Base-by-base conservation (phyloP, 805 yeast genomes). In the Candida oleophila region DNA sequence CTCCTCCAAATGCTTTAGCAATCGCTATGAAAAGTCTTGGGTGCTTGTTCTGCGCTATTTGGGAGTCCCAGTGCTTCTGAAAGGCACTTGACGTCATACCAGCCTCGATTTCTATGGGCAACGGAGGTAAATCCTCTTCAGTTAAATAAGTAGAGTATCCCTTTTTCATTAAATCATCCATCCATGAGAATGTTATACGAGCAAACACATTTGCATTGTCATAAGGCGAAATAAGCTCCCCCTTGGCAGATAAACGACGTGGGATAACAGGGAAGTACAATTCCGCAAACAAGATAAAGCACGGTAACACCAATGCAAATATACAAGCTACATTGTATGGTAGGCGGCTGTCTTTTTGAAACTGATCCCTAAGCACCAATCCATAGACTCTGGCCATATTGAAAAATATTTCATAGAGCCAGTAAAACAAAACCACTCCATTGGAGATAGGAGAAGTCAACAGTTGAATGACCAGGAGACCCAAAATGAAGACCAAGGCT, bases 121-220 rank as follows among this genome's bases (percentile, higher is more conserved):
- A 77, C 15, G 80, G 78, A n/a, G 96, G 97, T 49, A 92, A 77
- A 64, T 92, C 97, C 2, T 69, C 65, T 53, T 78, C 76, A 64
- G 51, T 64, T 55, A 82, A 70, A 56, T 57, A 81, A 50, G 79
- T 80, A 37, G 74, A 68, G 57, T 85, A 86, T 14, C 98, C 98
- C 45, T 80, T 80, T 54, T 71, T 78, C 84, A 94, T 88, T 57
- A 94, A 69, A 1, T 78, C 81, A 19, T 89, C 82, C 96, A 94
- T 89, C 98, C 99, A 94, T 21, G 82, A 69, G 63, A 94, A 92
- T 0, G 96, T 84, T 42, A 92, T 69, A 44, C 80, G 73, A 2
- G 96, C 85, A 52, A 92, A 80, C 12, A 90, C 69, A 61, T 91
- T 83, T 8, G 89, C 87, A 45, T 61, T 63, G 35, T 81, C 84